Evolutionary conservation across 441 rosid genomes (phyloP), one percentile per base, ranked within the genome.

Genomic region (Kokia cookei): DNA sequence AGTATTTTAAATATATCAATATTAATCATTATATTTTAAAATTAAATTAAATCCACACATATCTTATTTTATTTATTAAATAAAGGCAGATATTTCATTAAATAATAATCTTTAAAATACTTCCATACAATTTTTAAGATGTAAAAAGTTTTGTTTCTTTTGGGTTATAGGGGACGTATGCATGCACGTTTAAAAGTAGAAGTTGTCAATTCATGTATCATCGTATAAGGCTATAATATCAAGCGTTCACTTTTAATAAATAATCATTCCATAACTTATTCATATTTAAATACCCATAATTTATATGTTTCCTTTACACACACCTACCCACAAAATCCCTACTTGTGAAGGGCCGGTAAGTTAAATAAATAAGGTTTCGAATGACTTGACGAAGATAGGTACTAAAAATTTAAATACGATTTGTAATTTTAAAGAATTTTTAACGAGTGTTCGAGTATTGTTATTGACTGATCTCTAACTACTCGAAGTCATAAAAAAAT

Each of bases 321-420:
- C 3, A 27, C 35, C 32, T 0, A 4, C 1, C 0, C 1, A 0
- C 5, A 4, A 0, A 29, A 29, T 29, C 0, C 3, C 0, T 29
- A 29, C 22, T 4, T 29, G 0, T 4, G 1, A 29, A 4, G 1
- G 5, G 1, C 4, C 3, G 0, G 0, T 4, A 29, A 29, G 0
- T 29, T 29, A 29, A 0, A 29, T 32, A 4, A 32, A 32, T 32
- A 32, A 32, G 1, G 0, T 32, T 32, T 0, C 6, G 0, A 0
- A 32, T 32, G 1, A 32, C 0, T 32, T 32, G 0, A 1, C 0
- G 5, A 5, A 32, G 0, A 5, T 32, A 4, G 4, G 1, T 32
- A 32, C 0, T 32, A 1, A 32, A 32, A 5, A 32, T 5, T 32
- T 32, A 1, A 32, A 0, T 32, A 4, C 4, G 0, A 3, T 29